Base-by-base conservation (phyloP, 768 basidiomycete genomes). In the Suillus ampliporus region DNA sequence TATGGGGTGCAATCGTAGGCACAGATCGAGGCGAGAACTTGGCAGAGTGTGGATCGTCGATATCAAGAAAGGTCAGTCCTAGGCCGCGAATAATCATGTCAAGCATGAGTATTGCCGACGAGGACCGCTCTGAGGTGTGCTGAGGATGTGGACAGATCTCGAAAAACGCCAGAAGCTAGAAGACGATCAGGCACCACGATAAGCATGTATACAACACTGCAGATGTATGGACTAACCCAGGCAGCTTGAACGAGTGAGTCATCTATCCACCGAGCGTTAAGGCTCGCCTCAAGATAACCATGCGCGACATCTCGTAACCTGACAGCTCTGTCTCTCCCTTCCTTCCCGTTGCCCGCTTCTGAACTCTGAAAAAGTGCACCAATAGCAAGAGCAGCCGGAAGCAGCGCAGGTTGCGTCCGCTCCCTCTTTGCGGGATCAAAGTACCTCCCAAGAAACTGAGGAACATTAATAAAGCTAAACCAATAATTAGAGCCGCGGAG, bases 391-490 rank as follows among this genome's bases (percentile, higher is more conserved):
- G 85, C 78, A 23, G 86, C 83, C 41, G 87, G 80, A 14, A 91
- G 72, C 44, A 92, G 72, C 67, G 88, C 85, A 15, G 90, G 91
- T 69, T 92, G 91, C 72, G 91, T 83, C 46, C 73, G 71, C 61
- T 80, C 79, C 65, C 90, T 78, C 56, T 77, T 78, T 8, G 64
- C 64, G n/a, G 88, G 80, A 67, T 92, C 82, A 64, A 79, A 82
- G 68, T 87, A 86, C 60, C 80, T 83, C 51, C 77, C 74, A 65
- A 89, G 85, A 75, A 93, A 91, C 14, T 77, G 83, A 53, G 89
- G 89, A 40, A 91, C 77, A 68, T 91, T 88, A 68, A 92, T 82
- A 70, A 90, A 92, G 11, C 88, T 86, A 69, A 91, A 84, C 87
- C 88, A 90, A 74, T 89, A 86, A 64, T 85, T 87, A 44, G 89